Base-by-base conservation (phyloP, 2,329 filamentous ascomycete genomes). In the Coniella lustricola region DNA sequence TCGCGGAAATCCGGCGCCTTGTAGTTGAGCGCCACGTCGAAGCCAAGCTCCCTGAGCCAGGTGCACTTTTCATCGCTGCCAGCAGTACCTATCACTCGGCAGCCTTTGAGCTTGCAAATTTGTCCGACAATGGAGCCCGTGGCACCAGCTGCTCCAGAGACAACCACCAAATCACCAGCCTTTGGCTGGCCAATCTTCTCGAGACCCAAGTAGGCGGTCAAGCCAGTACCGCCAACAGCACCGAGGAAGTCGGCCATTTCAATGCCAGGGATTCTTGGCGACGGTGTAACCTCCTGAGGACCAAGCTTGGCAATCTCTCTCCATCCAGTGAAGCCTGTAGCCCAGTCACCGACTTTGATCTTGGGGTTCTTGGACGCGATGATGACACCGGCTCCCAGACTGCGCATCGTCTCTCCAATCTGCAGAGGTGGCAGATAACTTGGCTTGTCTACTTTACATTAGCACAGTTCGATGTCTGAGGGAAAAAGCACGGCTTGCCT, bases 21-120 rank as follows among this genome's bases (percentile, higher is more conserved):
- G 69, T 87, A 87, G 65, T 87, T 84, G 50, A 87, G 59, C 0
- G 80, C 82, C 9, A 69, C 74, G 57, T 87, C 83, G 51, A 84
- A 85, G 1, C 83, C 82, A 20, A 87, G 66, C 52, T 77, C 67
- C 3, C 69, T 75, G 53, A 90, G 63, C 74, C 83, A 87, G 43
- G 70, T 65, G 56, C 79, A 76, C 61, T 82, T 82, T 25, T 78
- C 75, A 22, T 70, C 66, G 45, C 67, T 72, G 5, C 79, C 79
- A 0, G 77, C 78, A 44, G 80, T 66, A 3, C 78, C 79, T 25
- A 78, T 60, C 2, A 82, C 72, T 9, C 72, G 32, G 55, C 59
- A 76, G 2, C 77, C 81, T 60, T 79, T 76, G 42, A 84, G 65
- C 65, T 82, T 84, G 3, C 81, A 81, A 57, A 85, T 83, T 62